phyloP scores from a whole-genome alignment of 2,329 filamentous ascomycete genomes.

The Fusarium sp. region DNA sequence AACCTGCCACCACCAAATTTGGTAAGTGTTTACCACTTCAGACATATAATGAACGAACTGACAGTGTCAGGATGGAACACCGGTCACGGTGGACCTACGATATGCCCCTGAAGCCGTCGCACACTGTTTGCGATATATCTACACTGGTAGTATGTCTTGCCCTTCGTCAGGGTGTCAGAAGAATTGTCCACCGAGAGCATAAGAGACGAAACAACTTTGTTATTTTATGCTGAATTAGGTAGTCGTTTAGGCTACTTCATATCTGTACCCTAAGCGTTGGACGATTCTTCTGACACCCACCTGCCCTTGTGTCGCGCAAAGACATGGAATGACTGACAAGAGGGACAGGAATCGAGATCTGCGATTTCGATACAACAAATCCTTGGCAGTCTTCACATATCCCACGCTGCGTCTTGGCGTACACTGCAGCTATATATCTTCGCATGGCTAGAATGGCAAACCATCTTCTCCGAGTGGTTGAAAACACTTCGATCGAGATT shows the following conservation, averaged over 20 bases:
- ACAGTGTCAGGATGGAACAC: constrained; percentile 44
- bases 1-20: constrained; percentile 46
- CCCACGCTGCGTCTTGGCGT: constrained; percentile 49
- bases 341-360: constrained; percentile 46
- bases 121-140: constrained; percentile 51
- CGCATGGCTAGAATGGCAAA: constrained; percentile 45
- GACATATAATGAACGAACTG: not conserved
- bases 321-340: constrained; percentile 1
- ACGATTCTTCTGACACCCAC: too few relatives aligned
- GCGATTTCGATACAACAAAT: constrained; percentile 38
- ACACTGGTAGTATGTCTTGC: constrained; percentile 49
- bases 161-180: not conserved
- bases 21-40: constrained; percentile 32
- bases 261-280: too few relatives aligned
- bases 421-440: constrained; percentile 48
- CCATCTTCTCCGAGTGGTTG: constrained; percentile 45
- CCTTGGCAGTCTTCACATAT: constrained; percentile 48
- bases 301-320: not conserved
- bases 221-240: too few relatives aligned
- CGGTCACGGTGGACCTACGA: constrained; percentile 42
- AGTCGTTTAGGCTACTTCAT: too few relatives aligned
- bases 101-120: constrained; percentile 44
- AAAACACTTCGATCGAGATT: constrained; percentile 43
- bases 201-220: too few relatives aligned
- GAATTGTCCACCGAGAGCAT: too few relatives aligned